A percentile compares a stretch with the other conserved stretches of the same genome.
Conservation (phyloP, 2,329 filamentous ascomycete genomes). For the Neoascochyta sp. region DNA sequence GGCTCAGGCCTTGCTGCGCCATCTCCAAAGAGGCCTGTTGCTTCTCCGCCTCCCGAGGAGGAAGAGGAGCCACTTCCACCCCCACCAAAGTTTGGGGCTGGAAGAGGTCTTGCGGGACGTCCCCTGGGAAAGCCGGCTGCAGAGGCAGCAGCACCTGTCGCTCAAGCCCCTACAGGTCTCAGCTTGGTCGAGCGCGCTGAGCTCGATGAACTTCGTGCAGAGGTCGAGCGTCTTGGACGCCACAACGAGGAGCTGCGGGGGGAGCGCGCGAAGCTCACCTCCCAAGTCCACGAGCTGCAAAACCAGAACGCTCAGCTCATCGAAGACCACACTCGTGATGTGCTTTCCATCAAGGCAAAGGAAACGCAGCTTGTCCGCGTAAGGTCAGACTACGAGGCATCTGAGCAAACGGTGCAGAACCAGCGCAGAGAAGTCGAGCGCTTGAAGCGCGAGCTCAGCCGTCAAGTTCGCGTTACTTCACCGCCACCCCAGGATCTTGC, state of each 20-base stretch:
- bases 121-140: conserved; percentile 82
- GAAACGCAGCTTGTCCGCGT: conserved; percentile 95
- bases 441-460: conserved; percentile 76
- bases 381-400: conserved; percentile 81
- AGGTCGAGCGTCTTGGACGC: conserved; percentile 73
- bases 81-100: conserved; percentile 59
- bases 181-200: conserved; percentile 84
- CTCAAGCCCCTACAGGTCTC: conserved; percentile 59
- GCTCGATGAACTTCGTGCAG: conserved; percentile 77
- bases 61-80: conserved; percentile 44
- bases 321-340: conserved; percentile 93
- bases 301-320: conserved; percentile 96
- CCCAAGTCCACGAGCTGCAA: conserved; percentile 89
- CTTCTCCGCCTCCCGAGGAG: conserved; percentile 44
- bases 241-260: conserved; percentile 76
- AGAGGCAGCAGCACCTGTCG: conserved; percentile 52
- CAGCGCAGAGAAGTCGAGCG: conserved; percentile 86
- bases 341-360: conserved; percentile 95
- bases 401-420: conserved; percentile 80
- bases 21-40: conserved; percentile 43
- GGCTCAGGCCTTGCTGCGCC: conserved; percentile 38
- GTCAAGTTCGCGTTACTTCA: conserved; percentile 53
- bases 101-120: conserved; percentile 75
- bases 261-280: conserved; percentile 75
- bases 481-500: conserved; percentile 49